phyloP scores from a whole-genome alignment of 1,284 basidiomycete genomes.

The Xerocomus nothofagi region DNA sequence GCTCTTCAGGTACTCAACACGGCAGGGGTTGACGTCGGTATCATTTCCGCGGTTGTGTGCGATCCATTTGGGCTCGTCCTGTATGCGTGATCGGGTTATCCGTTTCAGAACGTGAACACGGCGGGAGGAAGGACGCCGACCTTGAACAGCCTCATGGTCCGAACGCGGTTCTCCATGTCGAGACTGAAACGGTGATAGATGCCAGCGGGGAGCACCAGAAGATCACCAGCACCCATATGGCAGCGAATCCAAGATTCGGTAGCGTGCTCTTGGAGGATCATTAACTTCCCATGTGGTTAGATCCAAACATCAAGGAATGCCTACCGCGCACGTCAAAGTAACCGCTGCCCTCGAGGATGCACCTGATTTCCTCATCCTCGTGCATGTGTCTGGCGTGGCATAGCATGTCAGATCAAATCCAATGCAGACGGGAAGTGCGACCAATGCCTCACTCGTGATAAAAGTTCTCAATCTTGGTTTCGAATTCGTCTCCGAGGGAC shows the following conservation, averaged over 20 bases:
- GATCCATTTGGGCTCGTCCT: constrained; percentile 88
- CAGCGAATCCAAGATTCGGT: constrained; percentile 75
- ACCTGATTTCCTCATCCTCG: constrained; percentile 88
- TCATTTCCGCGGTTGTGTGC: constrained; percentile 63
- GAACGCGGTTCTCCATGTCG: constrained; percentile 63
- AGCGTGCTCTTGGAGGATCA: constrained; percentile 51
- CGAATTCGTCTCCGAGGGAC: constrained; percentile 74
- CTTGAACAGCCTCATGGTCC: constrained; percentile 76
- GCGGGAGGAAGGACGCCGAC: constrained; percentile 35
- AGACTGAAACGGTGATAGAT: constrained; percentile 87
- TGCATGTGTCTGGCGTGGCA: constrained; percentile 65
- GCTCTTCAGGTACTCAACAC: constrained; percentile 57
- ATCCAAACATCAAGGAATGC: constrained; percentile 34
- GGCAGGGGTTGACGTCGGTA: constrained; percentile 63
- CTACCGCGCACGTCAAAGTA: constrained; percentile 81
- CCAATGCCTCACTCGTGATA: constrained; percentile 64
- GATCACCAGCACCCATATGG: constrained; percentile 64
- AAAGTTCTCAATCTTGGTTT: constrained; percentile 74
- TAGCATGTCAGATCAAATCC: constrained; percentile 30
- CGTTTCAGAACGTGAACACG: not conserved
- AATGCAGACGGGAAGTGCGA: not conserved
- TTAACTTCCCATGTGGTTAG: constrained; percentile 37
- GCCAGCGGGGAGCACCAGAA: constrained; percentile 70
- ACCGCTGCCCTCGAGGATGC: constrained; percentile 74
- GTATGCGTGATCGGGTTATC: constrained; percentile 3